Conservation (phyloP, 1,284 basidiomycete species). For the Sporisorium sorghi region DNA sequence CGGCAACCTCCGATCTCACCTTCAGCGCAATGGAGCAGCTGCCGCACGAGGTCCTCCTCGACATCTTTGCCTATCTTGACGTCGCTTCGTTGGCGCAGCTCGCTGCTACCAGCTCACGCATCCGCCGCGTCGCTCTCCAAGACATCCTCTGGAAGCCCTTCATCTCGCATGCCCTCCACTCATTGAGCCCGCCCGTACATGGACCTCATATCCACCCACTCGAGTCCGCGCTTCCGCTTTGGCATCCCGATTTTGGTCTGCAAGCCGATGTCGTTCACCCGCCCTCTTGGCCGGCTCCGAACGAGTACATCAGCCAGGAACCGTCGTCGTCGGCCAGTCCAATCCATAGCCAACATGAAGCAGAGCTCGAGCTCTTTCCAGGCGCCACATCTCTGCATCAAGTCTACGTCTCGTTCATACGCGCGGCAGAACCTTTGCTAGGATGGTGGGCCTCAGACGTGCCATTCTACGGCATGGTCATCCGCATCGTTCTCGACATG, state of each 20-base stretch:
- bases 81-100: slow-evolving; percentile 17
- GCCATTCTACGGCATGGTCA: slow-evolving; percentile 46
- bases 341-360: background rate
- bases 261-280: slow-evolving; percentile 33
- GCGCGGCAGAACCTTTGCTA: slow-evolving; percentile 27
- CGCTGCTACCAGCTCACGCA: slow-evolving; percentile 21
- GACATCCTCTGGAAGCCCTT: slow-evolving; percentile 43
- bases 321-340: background rate
- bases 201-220: slow-evolving; percentile 26
- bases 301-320: slow-evolving; percentile 14
- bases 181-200: slow-evolving; percentile 27
- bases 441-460: slow-evolving; percentile 55
- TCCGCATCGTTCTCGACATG: slow-evolving; percentile 41
- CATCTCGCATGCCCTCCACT: slow-evolving; percentile 19
- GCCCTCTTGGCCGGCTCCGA: slow-evolving; percentile 24
- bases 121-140: slow-evolving; percentile 30
- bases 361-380: slow-evolving; percentile 11
- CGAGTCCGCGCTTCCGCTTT: slow-evolving; percentile 30
- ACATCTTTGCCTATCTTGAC: slow-evolving; percentile 36
- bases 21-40: slow-evolving; percentile 27
- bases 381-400: slow-evolving; percentile 38
- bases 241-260: slow-evolving; percentile 45
- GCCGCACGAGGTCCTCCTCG: slow-evolving; percentile 37
- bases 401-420: slow-evolving; percentile 38
- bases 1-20: background rate